Percentiles rank a stretch among this genome's conserved stretches.
These are phyloP conservation scores for Graphilbum sp. DNA, from an alignment of 2,329 filamentous ascomycete species.

Conservation along the genomic window DNA sequence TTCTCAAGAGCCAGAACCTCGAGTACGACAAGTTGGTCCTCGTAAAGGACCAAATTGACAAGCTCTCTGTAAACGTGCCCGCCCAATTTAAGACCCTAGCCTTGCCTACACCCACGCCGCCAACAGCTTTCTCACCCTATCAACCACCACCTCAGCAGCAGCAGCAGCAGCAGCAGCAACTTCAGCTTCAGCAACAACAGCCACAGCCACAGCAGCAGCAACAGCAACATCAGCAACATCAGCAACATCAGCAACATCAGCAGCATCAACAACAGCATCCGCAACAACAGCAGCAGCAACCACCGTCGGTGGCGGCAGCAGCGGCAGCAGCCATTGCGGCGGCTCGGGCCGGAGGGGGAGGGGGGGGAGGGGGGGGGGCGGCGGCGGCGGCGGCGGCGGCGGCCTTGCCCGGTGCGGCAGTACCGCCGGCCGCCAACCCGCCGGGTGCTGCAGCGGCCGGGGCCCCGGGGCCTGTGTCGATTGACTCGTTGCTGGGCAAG, in stretches of 20 bases:
- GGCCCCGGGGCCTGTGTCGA: slow-evolving; percentile 23
- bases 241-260: slow-evolving; percentile 1
- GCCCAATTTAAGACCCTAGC: slow-evolving; percentile 22
- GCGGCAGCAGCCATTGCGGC: slow-evolving; percentile 8
- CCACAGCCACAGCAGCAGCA: slow-evolving; percentile 15
- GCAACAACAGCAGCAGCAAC: slow-evolving; percentile 1
- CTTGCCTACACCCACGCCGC: slow-evolving; percentile 14
- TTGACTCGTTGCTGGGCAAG: slow-evolving; percentile 42
- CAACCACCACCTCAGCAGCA: too few relatives aligned
- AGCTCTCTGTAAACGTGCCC: slow-evolving; percentile 51
- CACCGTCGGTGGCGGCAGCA: slow-evolving; percentile 14
- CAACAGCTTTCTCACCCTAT: slow-evolving; percentile 11
- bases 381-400: slow-evolving; percentile 7
- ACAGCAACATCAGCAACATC: slow-evolving; percentile 3
- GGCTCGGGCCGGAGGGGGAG: slow-evolving; percentile 14
- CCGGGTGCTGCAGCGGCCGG: slow-evolving; percentile 14
- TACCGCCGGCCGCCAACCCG: background rate
- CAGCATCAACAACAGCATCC: background rate
- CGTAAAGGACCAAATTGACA: slow-evolving; percentile 72
- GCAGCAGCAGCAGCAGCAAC: too few relatives aligned
- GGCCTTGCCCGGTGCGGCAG: slow-evolving; percentile 3
- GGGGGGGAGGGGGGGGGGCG: too few relatives aligned
- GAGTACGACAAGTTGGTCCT: slow-evolving; percentile 67
- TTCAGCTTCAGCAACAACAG: slow-evolving; percentile 18
- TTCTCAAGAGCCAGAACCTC: slow-evolving; percentile 63